Percentiles rank a stretch among this genome's conserved stretches.
These are phyloP conservation scores for Globisporangium nagaii DNA, from an alignment of 352 stramenopile genomes.

Conservation along the genomic window DNA sequence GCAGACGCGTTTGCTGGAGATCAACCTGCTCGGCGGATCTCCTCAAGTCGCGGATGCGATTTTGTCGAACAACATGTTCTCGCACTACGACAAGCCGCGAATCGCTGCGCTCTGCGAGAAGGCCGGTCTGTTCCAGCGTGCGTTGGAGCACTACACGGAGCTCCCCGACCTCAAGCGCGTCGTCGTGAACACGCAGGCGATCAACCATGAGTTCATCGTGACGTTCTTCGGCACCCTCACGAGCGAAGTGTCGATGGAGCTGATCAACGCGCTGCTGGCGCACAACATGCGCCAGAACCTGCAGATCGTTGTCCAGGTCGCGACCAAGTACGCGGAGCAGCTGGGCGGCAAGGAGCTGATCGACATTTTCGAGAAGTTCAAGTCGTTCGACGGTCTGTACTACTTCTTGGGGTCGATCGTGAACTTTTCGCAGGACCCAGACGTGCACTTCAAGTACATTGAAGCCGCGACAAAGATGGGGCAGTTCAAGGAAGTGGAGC, in stretches of 20 bases:
- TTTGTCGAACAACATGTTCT: slow-evolving; percentile 99
- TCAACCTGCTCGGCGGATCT: slow-evolving; percentile 99
- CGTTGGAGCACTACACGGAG: slow-evolving; percentile 99
- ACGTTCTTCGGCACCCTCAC: slow-evolving; percentile 98
- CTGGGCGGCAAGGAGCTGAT: slow-evolving; percentile 95
- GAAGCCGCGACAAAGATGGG: slow-evolving; percentile 99
- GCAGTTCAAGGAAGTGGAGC: slow-evolving; percentile 99
- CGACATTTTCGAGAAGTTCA: slow-evolving; percentile 99
- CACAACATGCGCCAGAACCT: slow-evolving; percentile 97
- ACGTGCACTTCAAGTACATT: slow-evolving; percentile 99
- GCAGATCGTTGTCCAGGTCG: slow-evolving; percentile 98
- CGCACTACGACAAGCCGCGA: slow-evolving; percentile 97
- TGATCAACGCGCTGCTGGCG: slow-evolving; percentile 98
- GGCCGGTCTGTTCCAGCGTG: slow-evolving; percentile 97
- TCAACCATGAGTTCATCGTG: slow-evolving; percentile 98
- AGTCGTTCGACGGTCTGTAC: slow-evolving; percentile 97
- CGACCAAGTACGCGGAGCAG: slow-evolving; percentile 93
- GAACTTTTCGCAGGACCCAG: slow-evolving; percentile 96
- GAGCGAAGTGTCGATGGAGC: slow-evolving; percentile 95
- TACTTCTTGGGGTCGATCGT: slow-evolving; percentile 99
- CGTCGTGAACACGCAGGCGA: slow-evolving; percentile 89
- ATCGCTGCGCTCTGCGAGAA: slow-evolving; percentile 99
- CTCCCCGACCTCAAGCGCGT: slow-evolving; percentile 96
- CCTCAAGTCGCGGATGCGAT: slow-evolving; percentile 99
- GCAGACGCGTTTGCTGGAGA: slow-evolving; percentile 99